A percentile compares a stretch with the other conserved stretches of the same genome.
Evolutionary conservation across 2,329 filamentous ascomycete genomes (phyloP).

Genomic region (Atkinsonella hypoxylon): DNA sequence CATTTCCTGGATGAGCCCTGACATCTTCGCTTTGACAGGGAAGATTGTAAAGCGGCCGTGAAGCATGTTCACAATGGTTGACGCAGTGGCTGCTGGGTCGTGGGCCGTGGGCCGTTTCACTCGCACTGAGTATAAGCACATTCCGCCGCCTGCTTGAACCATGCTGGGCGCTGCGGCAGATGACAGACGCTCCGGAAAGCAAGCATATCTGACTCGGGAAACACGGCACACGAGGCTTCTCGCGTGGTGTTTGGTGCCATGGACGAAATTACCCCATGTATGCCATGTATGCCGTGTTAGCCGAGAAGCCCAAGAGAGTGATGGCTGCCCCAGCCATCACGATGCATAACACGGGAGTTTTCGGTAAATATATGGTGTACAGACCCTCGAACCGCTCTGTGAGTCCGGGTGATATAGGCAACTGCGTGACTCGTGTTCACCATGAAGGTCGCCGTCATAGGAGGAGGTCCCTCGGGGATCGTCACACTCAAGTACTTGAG

Average conservation of each 20-base stretch:
- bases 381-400: neutral
- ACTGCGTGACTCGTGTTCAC: neutral
- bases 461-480: slow-evolving; percentile 25
- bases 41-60: neutral
- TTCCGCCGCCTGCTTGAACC: neutral
- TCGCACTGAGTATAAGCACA: neutral
- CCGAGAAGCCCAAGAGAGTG: no score
- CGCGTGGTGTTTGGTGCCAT: no score
- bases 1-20: neutral
- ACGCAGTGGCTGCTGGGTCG: neutral
- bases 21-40: no score
- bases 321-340: no score
- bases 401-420: neutral
- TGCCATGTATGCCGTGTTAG: no score
- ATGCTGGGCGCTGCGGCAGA: no score
- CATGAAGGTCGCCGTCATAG: slow-evolving; percentile 24
- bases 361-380: neutral
- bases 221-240: no score
- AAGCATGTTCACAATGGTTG: neutral
- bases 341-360: neutral
- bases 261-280: no score
- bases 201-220: no score
- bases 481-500: slow-evolving; percentile 24
- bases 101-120: neutral
- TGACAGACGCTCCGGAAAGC: no score